phyloP scores from a whole-genome alignment of 202 grass and related monocot genomes.

The Setaria viridis region DNA sequence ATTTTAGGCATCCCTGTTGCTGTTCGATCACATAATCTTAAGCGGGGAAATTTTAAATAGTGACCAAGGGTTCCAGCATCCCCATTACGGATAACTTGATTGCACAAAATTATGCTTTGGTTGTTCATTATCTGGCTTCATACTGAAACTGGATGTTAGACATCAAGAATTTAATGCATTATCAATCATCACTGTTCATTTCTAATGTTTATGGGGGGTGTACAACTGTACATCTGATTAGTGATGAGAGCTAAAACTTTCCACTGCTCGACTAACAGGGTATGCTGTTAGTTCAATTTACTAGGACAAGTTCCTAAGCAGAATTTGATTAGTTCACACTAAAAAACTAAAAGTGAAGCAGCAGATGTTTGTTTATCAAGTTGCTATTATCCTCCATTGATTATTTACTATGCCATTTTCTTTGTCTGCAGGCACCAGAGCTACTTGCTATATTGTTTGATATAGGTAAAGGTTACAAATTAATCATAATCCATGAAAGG shows the following conservation, averaged over 20 bases:
- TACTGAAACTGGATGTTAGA: background rate
- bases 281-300: slow-evolving; percentile 1
- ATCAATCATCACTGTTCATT: background rate
- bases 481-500: background rate
- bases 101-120: background rate
- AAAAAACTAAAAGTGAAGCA: background rate
- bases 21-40: slow-evolving; percentile 18
- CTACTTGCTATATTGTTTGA: slow-evolving; percentile 80
- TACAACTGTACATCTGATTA: background rate
- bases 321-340: slow-evolving; percentile 3
- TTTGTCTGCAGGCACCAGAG: slow-evolving; percentile 77
- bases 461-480: slow-evolving; percentile 65
- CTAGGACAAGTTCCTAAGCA: background rate
- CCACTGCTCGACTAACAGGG: background rate
- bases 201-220: background rate
- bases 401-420: slow-evolving; percentile 37
- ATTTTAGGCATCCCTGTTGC: background rate
- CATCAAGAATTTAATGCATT: slow-evolving; percentile 18
- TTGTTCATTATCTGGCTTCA: slow-evolving; percentile 1
- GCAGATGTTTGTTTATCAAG: slow-evolving; percentile 2
- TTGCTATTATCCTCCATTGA: slow-evolving; percentile 15
- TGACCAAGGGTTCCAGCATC: background rate
- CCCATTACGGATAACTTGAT: slow-evolving; percentile 6
- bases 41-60: background rate
- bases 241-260: slow-evolving; percentile 11